Conservation (phyloP, 208 protist species). For the Acanthamoeba healyi region DNA sequence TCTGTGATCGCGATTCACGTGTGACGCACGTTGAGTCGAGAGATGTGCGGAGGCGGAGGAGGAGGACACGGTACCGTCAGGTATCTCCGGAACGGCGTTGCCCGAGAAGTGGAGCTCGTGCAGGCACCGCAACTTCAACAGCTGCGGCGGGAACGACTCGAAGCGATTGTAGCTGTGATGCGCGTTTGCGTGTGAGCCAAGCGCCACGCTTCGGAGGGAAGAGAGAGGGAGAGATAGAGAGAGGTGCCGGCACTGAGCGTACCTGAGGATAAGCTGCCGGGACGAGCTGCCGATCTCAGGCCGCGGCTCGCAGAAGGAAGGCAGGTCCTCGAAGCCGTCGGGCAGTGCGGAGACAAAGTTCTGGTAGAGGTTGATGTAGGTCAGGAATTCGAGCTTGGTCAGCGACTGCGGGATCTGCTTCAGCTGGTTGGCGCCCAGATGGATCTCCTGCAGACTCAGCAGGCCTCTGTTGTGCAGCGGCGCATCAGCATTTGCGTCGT, state of each 20-base stretch:
- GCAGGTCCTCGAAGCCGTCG: conserved; percentile 26
- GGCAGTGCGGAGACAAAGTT: conserved; percentile 34
- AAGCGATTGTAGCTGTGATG: conserved; percentile 72
- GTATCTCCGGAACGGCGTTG: conserved; percentile 34
- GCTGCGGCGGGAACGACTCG: conserved; percentile 37
- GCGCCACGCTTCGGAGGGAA: no score
- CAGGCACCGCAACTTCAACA: conserved; percentile 16
- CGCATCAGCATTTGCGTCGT: no score
- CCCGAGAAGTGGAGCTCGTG: conserved; percentile 70
- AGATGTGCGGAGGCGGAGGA: background rate
- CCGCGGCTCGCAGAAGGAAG: conserved; percentile 46
- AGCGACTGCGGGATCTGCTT: conserved; percentile 60
- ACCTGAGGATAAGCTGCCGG: conserved; percentile 13
- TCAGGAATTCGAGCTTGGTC: conserved; percentile 25
- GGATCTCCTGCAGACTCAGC: conserved; percentile 43
- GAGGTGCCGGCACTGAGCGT: background rate
- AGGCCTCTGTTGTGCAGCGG: background rate
- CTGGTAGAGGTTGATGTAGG: conserved; percentile 65
- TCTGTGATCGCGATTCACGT: background rate
- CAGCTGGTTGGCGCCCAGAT: conserved; percentile 50
- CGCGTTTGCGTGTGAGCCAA: no score
- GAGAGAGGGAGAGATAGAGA: no score
- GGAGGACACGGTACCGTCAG: background rate
- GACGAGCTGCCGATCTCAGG: conserved; percentile 47
- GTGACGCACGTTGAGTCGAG: no score